Evolutionary conservation across 495 filamentous ascomycete genomes (phyloP), one percentile per base, ranked within the genome.

Genomic region (Penicillium psychrofluorescens): DNA sequence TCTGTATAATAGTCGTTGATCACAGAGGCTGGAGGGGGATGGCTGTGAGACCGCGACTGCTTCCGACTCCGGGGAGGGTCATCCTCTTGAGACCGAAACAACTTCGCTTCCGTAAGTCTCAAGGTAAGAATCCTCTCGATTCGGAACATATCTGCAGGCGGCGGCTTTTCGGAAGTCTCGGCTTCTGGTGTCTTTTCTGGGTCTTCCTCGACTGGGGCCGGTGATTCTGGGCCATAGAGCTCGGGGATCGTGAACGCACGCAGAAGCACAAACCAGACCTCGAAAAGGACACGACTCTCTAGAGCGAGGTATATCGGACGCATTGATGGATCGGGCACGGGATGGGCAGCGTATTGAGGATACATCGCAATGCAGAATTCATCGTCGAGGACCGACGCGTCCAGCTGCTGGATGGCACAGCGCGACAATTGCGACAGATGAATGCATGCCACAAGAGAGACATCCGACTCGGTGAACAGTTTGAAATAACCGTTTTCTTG

Each of bases 401-500:
- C 84, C 35, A 99, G 67, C 48, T 87, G 79, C 55, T 97, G 92
- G 38, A 97, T 81, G 1, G 94, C 85, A 57, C 86, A 92, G 35
- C 92, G 78, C 13, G 86, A 87, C 15, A 99, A 71, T 55, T 94
- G 88, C 14, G 88, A 85, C n/a, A 99, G 67, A 46, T 95, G 89
- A 40, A 99, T 84, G 41, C 85, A 76, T 12, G 85, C 82, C 15
- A 96, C 76, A 2, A 90, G 70, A 1, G 80, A 79, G 35, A 86
- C 79, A 46, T 95, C 88, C 38, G 83, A 76, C 46, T 95, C 91
- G 8, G 84, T 83, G 64, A 85, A 84, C 10, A 99, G 75, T 60
- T 90, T 95, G 55, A 99, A 88, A 58, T 90, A 84, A 36, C 92
- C 92, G 58, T 96, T 97, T 57, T 95, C 92, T 49, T 94, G 85